Percentiles rank a stretch among this genome's conserved stretches.
Evolutionary conservation across 2,329 filamentous ascomycete genomes (phyloP).

Genomic region (Rhinocladiella mackenziei): DNA sequence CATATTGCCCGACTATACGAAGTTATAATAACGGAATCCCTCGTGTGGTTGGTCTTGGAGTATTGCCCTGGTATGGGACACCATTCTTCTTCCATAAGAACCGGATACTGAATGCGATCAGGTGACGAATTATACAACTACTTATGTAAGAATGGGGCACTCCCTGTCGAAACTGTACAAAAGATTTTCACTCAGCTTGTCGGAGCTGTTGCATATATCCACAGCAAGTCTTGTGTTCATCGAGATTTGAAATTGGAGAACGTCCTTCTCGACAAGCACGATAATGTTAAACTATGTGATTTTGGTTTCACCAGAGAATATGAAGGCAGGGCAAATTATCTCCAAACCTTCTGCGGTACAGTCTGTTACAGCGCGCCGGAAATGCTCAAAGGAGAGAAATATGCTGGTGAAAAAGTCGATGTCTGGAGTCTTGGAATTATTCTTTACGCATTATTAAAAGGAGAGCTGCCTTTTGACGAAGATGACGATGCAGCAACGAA

Average conservation of each 20-base stretch:
- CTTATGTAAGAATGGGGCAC: slow-evolving; percentile 77
- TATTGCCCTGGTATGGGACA: slow-evolving; percentile 76
- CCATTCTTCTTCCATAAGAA: slow-evolving; percentile 15
- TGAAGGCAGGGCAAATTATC: slow-evolving; percentile 86
- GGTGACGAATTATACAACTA: slow-evolving; percentile 98
- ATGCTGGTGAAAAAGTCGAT: slow-evolving; percentile 95
- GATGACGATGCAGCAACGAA: slow-evolving; percentile 89
- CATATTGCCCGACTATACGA: slow-evolving; percentile 97
- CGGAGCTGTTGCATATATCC: slow-evolving; percentile 90
- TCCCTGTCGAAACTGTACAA: slow-evolving; percentile 82
- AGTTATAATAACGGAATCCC: slow-evolving; percentile 89
- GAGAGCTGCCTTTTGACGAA: slow-evolving; percentile 82
- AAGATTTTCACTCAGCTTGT: slow-evolving; percentile 95
- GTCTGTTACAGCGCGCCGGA: slow-evolving; percentile 97
- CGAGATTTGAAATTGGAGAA: slow-evolving; percentile 96
- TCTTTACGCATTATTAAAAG: slow-evolving; percentile 75
- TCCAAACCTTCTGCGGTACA: slow-evolving; percentile 97
- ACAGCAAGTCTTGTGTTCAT: slow-evolving; percentile 91
- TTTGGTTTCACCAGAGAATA: slow-evolving; percentile 98
- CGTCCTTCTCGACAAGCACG: slow-evolving; percentile 91
- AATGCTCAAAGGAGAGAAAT: slow-evolving; percentile 98
- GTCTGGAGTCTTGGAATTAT: slow-evolving; percentile 97
- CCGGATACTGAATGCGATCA: slow-evolving; percentile 41
- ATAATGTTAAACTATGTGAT: slow-evolving; percentile 95
- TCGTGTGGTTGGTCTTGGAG: slow-evolving; percentile 96